Base-by-base conservation (phyloP, 1,284 basidiomycete genomes). In the Sporisorium sorghi region DNA sequence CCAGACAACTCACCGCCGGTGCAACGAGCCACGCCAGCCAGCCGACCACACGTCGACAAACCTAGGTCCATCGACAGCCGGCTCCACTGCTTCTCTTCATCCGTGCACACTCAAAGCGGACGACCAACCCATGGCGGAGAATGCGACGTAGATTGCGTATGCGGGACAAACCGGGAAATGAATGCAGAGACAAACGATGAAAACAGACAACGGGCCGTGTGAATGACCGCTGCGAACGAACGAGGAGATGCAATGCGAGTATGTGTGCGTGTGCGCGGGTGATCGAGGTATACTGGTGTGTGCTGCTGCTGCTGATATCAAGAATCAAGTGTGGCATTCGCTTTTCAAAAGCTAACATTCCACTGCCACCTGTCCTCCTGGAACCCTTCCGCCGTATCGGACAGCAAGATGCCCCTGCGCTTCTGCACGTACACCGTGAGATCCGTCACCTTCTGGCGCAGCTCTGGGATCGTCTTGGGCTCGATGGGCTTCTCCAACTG, bases 371-470 rank as follows among this genome's bases (percentile, higher is more conserved):
- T 87, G 19, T 90, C 93, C 68, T 97, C 95, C 49, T 91, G 86
- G 86, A 94, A 96, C 2, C 95, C 96, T 71, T 88, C 89, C 0
- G 94, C 91, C 0, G 96, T 97, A 85, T 99, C 96, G 76, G 97
- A 92, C 35, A 99, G 87, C 76, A 99, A 88, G 77, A 98, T 96
- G 44, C 94, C 92, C 84, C 97, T 94, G 44, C 97, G 89, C 86
- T 95, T 97, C 86, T 93, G 91, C 10, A 98, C 95, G 81, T 97
- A 98, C n/a, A 94, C 62, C 14, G 32, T 66, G 59, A 77, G 37
- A 86, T 98, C 94, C 0, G 94, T 97, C 59, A 97, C 93, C 85
- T 93, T 92, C 86, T 95, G 92, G 59, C 95, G 89, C 63, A 99
- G 86, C 14, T 88, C 87, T 17, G 92, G 88, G 79, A 98, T 94